phyloP scores from a whole-genome alignment of 768 basidiomycete species.

The Psilocybe azurescens region DNA sequence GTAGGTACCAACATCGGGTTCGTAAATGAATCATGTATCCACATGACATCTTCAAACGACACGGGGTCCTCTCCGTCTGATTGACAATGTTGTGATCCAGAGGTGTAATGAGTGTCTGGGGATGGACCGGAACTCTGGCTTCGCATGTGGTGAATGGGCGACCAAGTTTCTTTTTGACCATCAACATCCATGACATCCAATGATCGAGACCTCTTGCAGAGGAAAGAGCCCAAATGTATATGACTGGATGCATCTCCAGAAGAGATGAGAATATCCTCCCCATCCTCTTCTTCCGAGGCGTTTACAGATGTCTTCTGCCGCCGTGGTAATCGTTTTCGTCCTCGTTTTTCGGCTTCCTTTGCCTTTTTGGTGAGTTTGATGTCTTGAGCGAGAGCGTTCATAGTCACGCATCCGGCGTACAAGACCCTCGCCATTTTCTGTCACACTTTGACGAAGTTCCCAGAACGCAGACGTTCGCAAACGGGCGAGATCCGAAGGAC shows the following conservation, averaged over 20 bases:
- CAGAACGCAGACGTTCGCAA: conserved; percentile 64
- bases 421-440: conserved; percentile 69
- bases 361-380: conserved; percentile 40
- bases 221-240: conserved; percentile 25
- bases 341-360: conserved; percentile 45
- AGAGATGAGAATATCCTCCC: conserved; percentile 65
- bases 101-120: conserved; percentile 8
- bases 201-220: conserved; percentile 47
- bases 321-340: conserved; percentile 42
- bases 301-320: conserved; percentile 19
- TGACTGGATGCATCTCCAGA: conserved; percentile 37
- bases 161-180: conserved; percentile 5
- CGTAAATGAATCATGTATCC: not conserved
- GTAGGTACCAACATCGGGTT: conserved; percentile 1
- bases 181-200: conserved; percentile 35
- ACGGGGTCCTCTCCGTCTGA: conserved; percentile 2
- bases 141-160: conserved; percentile 3
- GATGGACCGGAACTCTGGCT: conserved; percentile 9
- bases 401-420: conserved; percentile 78
- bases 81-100: not conserved
- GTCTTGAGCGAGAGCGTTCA: conserved; percentile 56
- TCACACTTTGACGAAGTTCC: conserved; percentile 66
- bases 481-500: conserved; percentile 37
- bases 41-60: not conserved
- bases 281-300: conserved; percentile 45